Conservation (phyloP, 2,329 filamentous ascomycete genomes). For the Scopulariopsis brevicaulis region DNA sequence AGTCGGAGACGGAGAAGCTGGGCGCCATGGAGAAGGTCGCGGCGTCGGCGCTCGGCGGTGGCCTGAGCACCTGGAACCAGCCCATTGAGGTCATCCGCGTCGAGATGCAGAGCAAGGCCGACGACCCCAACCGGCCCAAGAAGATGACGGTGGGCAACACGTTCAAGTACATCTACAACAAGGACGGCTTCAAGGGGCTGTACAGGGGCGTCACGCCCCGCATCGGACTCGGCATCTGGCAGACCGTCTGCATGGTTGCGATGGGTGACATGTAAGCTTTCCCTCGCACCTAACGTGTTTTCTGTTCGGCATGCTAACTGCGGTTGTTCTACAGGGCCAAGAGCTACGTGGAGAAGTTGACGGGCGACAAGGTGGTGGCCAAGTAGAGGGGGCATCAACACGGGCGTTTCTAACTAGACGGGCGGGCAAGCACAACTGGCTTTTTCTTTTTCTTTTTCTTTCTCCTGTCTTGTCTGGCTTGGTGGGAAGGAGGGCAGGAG, state of each 20-base stretch:
- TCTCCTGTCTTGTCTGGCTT: not conserved
- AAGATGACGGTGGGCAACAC: slow-evolving; percentile 95
- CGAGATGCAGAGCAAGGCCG: slow-evolving; percentile 99
- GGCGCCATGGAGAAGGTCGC: slow-evolving; percentile 76
- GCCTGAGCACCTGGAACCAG: slow-evolving; percentile 96
- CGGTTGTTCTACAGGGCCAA: slow-evolving; percentile 40
- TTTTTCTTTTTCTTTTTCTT: not conserved
- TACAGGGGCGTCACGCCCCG: slow-evolving; percentile 93
- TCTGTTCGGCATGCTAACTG: slow-evolving; percentile 12
- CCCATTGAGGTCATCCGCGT: slow-evolving; percentile 99
- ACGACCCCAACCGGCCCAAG: slow-evolving; percentile 94
- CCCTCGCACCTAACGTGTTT: not conserved
- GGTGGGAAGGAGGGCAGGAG: not conserved
- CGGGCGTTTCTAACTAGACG: slow-evolving; percentile 5
- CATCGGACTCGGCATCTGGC: slow-evolving; percentile 94
- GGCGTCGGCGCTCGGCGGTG: slow-evolving; percentile 79
- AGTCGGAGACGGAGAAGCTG: slow-evolving; percentile 71
- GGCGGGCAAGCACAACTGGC: not conserved
- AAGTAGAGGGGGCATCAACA: slow-evolving; percentile 36
- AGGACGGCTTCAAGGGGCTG: slow-evolving; percentile 80
- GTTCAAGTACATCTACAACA: slow-evolving; percentile 76
- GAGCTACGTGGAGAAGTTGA: slow-evolving; percentile 55
- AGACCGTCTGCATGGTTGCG: slow-evolving; percentile 99
- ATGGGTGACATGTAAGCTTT: slow-evolving; percentile 84
- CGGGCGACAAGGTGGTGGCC: slow-evolving; percentile 50